Evolutionary conservation across 495 filamentous ascomycete genomes (phyloP), one percentile per base, ranked within the genome.

Genomic region (Parathielavia hyrcaniae): DNA sequence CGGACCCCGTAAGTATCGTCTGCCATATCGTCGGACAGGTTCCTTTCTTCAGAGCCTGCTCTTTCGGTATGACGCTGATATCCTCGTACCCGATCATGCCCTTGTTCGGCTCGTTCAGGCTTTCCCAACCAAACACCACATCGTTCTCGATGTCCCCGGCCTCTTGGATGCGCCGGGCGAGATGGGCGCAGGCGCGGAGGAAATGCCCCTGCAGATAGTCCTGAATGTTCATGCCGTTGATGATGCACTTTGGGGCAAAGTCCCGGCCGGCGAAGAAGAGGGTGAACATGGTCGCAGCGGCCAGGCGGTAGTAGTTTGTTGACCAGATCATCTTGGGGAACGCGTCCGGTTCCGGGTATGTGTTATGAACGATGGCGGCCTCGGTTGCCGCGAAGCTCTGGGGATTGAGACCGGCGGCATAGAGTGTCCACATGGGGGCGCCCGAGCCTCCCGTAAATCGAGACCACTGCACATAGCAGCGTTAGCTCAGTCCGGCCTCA

Each of bases 311-410:
- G 65, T 98, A 98, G 65, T 98, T 97, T 22, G 93, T 98, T 47
- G 91, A 89, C 93, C 93, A 98, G 20, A 96, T 90, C 93, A 98
- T 98, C 73, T 97, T 97, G 4, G 93, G 95, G 66, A 93, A 98
- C 4, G 84, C 79, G 5, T 83, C 83, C 17, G 91, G 89, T 38
- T 95, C 79, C n/a, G 90, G 86, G 64, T 87, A 96, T 0, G 87
- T 92, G 65, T 97, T 98, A 45, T 98, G 93, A 23, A 98, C 92
- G 44, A 96, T 78, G 20, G 95, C 90, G 4, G 91, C 95, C 71
- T 96, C 88, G 16, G 92, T 98, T 23, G 82, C 84, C 45, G 84
- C 83, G 65, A 98, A 97, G 34, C 79, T 81, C 65, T 81, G 78
- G 4, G 95, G 93, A 63, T 98, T 88, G 23, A 98, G 73, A 9